These are phyloP conservation scores for Venturia effusa DNA, from an alignment of 2,329 filamentous ascomycete genomes.

Conservation along the genomic window DNA sequence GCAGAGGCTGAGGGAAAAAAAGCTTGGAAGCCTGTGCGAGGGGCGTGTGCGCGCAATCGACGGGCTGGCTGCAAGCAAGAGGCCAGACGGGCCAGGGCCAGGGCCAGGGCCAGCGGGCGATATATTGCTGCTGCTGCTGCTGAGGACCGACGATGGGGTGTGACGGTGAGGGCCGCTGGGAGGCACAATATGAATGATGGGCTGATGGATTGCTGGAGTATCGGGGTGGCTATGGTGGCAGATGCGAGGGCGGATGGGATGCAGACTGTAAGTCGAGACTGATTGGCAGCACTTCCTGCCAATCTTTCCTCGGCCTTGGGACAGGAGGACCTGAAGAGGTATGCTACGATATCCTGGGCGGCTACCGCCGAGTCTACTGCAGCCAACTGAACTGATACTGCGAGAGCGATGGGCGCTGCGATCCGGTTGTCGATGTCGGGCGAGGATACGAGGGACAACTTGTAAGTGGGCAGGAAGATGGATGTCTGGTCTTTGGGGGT, in stretches of 20 bases:
- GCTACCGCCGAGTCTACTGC: constrained; percentile 2
- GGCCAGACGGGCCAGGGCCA: background rate
- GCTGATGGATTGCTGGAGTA: background rate
- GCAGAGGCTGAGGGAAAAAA: constrained; percentile 1
- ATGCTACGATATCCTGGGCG: background rate
- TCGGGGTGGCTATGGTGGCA: background rate
- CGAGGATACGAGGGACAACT: background rate
- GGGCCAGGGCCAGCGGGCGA: background rate
- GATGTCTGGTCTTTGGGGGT: too few relatives aligned
- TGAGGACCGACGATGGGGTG: background rate
- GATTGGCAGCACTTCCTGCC: background rate
- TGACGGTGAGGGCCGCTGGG: background rate
- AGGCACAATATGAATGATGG: background rate
- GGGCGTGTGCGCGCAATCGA: background rate
- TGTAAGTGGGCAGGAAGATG: too few relatives aligned
- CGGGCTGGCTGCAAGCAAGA: background rate
- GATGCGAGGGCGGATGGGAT: background rate
- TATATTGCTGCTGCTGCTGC: background rate
- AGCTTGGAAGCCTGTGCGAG: background rate
- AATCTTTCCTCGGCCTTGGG: constrained; percentile 5
- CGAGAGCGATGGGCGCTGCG: background rate
- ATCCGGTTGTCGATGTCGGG: background rate
- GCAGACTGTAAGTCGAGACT: background rate
- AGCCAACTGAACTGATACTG: background rate
- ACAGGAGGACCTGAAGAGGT: too few relatives aligned